phyloP scores from a whole-genome alignment of 495 filamentous ascomycete genomes.

The Aspergillus carlsbadensis region DNA sequence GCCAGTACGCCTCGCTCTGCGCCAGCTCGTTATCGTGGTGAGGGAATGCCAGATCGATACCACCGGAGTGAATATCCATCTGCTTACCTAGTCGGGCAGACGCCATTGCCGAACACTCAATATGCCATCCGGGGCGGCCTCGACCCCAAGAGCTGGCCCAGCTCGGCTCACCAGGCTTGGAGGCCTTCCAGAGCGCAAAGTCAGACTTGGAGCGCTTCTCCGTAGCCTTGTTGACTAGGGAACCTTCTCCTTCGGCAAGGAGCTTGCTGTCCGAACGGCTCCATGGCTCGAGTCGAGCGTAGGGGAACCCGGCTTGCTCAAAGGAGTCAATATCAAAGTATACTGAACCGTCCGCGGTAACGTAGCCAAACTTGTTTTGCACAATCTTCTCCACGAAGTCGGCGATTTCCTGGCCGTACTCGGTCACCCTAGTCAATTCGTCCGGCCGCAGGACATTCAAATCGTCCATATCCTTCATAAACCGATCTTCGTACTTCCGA shows the following conservation, averaged over 20 bases:
- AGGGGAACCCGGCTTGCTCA: slow-evolving; percentile 77
- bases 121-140: slow-evolving; percentile 94
- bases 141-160: slow-evolving; percentile 87
- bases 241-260: slow-evolving; percentile 87
- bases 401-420: slow-evolving; percentile 84
- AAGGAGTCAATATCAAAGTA: slow-evolving; percentile 93
- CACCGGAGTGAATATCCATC: slow-evolving; percentile 93
- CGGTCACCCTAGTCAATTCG: slow-evolving; percentile 80
- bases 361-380: slow-evolving; percentile 82
- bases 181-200: slow-evolving; percentile 94
- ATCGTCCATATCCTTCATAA: slow-evolving; percentile 78
- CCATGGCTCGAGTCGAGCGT: slow-evolving; percentile 85
- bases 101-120: slow-evolving; percentile 97
- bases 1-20: slow-evolving; percentile 88
- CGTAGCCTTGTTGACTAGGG: slow-evolving; percentile 63
- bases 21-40: slow-evolving; percentile 97
- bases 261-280: slow-evolving; percentile 79
- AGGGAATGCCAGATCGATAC: slow-evolving; percentile 89
- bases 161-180: slow-evolving; percentile 86
- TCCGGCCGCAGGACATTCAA: slow-evolving; percentile 86
- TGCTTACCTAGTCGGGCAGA: slow-evolving; percentile 75
- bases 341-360: slow-evolving; percentile 76
- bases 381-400: slow-evolving; percentile 75
- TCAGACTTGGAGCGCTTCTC: slow-evolving; percentile 74
- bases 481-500: slow-evolving; percentile 75